Base-by-base conservation (phyloP, 805 yeast genomes). In the Scheffersomyces amazonensis region DNA sequence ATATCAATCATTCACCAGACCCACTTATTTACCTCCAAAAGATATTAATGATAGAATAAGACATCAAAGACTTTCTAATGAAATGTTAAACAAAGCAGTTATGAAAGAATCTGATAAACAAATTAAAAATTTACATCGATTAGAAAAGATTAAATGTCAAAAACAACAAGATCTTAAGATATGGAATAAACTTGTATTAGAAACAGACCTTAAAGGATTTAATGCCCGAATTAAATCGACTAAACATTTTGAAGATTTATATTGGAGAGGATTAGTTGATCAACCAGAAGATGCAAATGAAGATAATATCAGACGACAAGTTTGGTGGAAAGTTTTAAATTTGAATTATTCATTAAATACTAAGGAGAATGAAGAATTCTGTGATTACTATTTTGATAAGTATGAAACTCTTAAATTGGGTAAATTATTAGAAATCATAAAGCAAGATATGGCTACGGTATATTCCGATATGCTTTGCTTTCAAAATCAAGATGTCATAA, bases 21-120 rank as follows among this genome's bases (percentile, higher is more conserved):
- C 86, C 18, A 58, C 71, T 1, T 75, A 78, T 64, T 58, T 83
- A 27, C 90, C 91, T 0, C 87, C 88, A 31, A 83, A 83, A 53
- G 58, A 74, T 18, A 53, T 58, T 13, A 56, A 60, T 15, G 89
- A 83, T 48, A 71, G 74, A 13, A 37, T 56, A 20, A 75, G 70
- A 42, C 90, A 83, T 52, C 64, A 75, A 31, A 58, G 59, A 31
- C 81, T 79, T 49, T 78, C 75, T 40, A 75, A 78, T 37, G 47
- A 54, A 20, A 43, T 78, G 29, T 56, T 78, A 24, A 55, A 61
- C 32, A 49, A 53, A 3, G 78, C 78, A 11, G 47, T 76, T 1
- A 48, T 58, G 16, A 48, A 55, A 16, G 80, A 76, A 50, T 44
- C 61, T 11, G 43, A 57, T 24, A 49, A 53, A 20, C 60, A 69